Percentiles rank a stretch among this genome's conserved stretches.
Conservation (phyloP, 306 rosid genomes). For the Fragaria nilgerrensis region DNA sequence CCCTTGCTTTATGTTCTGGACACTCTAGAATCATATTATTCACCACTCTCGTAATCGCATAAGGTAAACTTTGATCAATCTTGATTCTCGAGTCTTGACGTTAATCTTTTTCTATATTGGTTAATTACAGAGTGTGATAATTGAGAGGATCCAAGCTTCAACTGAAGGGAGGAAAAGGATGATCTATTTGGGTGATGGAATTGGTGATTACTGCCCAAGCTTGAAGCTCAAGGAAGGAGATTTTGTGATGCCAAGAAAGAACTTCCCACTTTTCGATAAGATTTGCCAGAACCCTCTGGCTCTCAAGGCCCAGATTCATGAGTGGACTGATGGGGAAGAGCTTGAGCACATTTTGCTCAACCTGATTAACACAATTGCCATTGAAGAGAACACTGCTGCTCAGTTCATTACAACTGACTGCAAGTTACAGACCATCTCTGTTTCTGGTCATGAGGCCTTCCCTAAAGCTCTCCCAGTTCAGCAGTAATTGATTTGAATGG, state of each 20-base stretch:
- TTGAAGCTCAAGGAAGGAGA: slow-evolving; percentile 31
- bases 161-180: slow-evolving; percentile 23
- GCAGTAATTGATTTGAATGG: slow-evolving; percentile 13
- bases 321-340: slow-evolving; percentile 34
- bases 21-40: background rate
- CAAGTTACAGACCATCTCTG: slow-evolving; percentile 39
- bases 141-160: slow-evolving; percentile 26
- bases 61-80: background rate
- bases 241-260: slow-evolving; percentile 33
- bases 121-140: slow-evolving; percentile 16
- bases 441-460: slow-evolving; percentile 34
- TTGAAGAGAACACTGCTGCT: slow-evolving; percentile 2
- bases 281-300: slow-evolving; percentile 27
- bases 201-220: slow-evolving; percentile 38
- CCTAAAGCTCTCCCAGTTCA: slow-evolving; percentile 47
- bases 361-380: slow-evolving; percentile 19
- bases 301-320: slow-evolving; percentile 27
- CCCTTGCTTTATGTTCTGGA: background rate
- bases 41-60: background rate
- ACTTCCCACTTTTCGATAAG: slow-evolving; percentile 26
- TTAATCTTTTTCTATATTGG: background rate
- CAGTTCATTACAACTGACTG: slow-evolving; percentile 33
- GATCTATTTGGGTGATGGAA: slow-evolving; percentile 33
- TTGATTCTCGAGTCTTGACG: background rate
- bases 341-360: slow-evolving; percentile 22